phyloP scores from a whole-genome alignment of 805 yeast genomes.

The Grigorovia humatica region DNA sequence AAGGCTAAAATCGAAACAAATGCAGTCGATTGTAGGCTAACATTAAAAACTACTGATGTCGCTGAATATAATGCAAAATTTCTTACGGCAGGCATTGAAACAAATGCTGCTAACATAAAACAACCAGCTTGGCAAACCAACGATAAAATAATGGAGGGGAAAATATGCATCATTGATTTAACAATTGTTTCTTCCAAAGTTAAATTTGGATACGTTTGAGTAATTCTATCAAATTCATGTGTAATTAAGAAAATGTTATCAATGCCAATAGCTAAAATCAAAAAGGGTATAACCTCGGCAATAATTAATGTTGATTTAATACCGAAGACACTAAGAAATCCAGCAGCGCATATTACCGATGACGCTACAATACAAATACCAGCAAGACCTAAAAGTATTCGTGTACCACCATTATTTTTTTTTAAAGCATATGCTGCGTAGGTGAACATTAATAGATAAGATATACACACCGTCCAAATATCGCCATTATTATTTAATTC shows the following conservation, averaged over 20 bases:
- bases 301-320: constrained; percentile 81
- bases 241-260: constrained; percentile 85
- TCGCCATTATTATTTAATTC: constrained; percentile 81
- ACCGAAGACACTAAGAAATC: constrained; percentile 65
- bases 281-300: constrained; percentile 93
- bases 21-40: constrained; percentile 68
- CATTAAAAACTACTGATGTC: constrained; percentile 70
- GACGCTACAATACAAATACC: constrained; percentile 75
- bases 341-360: constrained; percentile 77
- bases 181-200: constrained; percentile 50
- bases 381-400: constrained; percentile 68
- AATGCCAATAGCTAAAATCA: constrained; percentile 90
- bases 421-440: constrained; percentile 74
- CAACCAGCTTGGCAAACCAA: constrained; percentile 71
- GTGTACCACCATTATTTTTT: constrained; percentile 18
- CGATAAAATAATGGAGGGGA: constrained; percentile 78
- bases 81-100: constrained; percentile 91
- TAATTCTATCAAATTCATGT: constrained; percentile 59
- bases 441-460: constrained; percentile 77
- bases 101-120: constrained; percentile 67
- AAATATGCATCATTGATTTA: constrained; percentile 58
- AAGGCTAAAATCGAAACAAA: constrained; percentile 59
- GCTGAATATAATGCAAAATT: constrained; percentile 90
- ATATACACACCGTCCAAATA: constrained; percentile 52
- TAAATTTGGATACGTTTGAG: constrained; percentile 36